Base-by-base conservation (phyloP, 176 grass and related monocot species). In the Eragrostis curvula region DNA sequence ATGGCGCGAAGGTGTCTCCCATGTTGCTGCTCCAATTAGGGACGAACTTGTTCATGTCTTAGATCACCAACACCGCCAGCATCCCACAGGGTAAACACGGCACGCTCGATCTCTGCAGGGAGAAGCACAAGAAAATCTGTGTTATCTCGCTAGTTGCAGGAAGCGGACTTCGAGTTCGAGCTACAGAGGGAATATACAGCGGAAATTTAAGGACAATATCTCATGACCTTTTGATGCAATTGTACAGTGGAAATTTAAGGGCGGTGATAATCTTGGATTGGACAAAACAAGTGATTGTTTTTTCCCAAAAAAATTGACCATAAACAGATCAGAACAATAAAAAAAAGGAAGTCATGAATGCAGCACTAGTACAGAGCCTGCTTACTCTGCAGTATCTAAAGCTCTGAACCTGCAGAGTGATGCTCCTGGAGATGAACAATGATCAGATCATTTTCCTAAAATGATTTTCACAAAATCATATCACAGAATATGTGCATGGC, bases 1-100 rank as follows among this genome's bases (percentile, higher is more conserved):
- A 3, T 10, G 70, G 15, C 63, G 47, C 53, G 42, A 62, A 80
- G 68, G 74, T 47, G 78, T 74, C 83, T 43, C 68, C 86, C 85
- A 88, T 86, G 70, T 53, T 63, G 63, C 23, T 68, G 51, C 7
- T 82, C 88, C 88, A 91, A 69, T 88, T 77, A 16, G 88, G 83
- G n/a, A 88, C 57, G 82, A 83, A 94, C 36, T 91, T 79, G 74
- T 68, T 84, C 92, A 94, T 94, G 40, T 49, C 49, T 88, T 63
- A 20, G 43, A 44, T 49, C 23, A 12, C n/a, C 39, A 6, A 17
- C 79, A 28, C 65, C n/a, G 43, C 44, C 15, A 71, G 79, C 58
- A 83, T 83, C 18, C 44, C 60, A 73, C 29, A 9, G 44, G 8
- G 17, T 5, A 40, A n/a, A 27, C 9, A 21, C 29, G 42, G 6